phyloP scores from a whole-genome alignment of 139 green algal species.

The Coelastrella sp. region DNA sequence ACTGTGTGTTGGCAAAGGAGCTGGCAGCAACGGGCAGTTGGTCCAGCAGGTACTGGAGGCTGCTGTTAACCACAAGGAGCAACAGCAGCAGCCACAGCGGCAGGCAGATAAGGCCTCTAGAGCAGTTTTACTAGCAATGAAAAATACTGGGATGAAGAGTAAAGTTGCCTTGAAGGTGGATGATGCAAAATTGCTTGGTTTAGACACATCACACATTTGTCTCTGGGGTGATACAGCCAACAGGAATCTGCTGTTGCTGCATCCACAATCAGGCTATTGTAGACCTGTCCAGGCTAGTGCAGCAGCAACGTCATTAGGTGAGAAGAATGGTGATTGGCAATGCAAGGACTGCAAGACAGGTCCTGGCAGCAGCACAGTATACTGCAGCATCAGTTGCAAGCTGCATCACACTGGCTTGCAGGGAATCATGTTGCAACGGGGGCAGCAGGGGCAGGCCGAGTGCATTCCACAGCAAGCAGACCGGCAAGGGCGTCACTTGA shows the following conservation, averaged over 20 bases:
- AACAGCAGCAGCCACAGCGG: neutral
- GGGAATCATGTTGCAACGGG: neutral
- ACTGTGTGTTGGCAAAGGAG: no score
- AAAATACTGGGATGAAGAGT: neutral
- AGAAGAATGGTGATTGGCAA: neutral
- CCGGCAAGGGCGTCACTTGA: neutral
- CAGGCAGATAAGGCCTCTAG: no score
- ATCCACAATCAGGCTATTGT: neutral
- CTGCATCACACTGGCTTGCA: neutral
- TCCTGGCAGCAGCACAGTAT: neutral
- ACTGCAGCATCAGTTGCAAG: slow-evolving; percentile 4
- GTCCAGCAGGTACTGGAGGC: no score
- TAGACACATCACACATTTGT: neutral
- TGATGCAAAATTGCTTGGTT: neutral
- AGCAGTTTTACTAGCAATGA: neutral
- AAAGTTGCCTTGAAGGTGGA: neutral
- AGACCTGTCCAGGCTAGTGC: neutral
- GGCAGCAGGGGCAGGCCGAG: neutral
- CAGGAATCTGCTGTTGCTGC: neutral
- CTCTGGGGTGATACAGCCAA: neutral
- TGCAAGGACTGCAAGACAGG: neutral
- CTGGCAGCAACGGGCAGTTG: no score
- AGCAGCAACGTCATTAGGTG: neutral
- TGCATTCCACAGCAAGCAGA: neutral
- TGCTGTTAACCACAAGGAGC: neutral